A percentile compares a stretch with the other conserved stretches of the same genome.
Conservation (phyloP, 2,329 filamentous ascomycete genomes). For the Thelonectria olida region DNA sequence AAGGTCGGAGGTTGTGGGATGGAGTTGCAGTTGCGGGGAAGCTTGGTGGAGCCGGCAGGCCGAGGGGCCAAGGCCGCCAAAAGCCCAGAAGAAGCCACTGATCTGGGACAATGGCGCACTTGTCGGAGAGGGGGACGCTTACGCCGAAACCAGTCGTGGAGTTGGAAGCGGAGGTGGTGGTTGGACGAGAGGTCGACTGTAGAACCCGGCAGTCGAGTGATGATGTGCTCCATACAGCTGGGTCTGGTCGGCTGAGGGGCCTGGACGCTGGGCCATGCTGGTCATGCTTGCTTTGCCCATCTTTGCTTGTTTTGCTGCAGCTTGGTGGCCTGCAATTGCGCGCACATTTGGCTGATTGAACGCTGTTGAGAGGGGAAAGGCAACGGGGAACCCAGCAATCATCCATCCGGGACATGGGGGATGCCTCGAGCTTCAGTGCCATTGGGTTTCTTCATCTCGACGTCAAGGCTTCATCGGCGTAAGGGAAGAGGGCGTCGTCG, state of each 20-base stretch:
- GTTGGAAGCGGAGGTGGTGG: constrained; percentile 13
- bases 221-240: constrained; percentile 19
- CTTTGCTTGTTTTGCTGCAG: constrained; percentile 8
- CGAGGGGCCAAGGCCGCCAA: constrained; percentile 20
- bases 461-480: not conserved
- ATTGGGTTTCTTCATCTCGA: not conserved
- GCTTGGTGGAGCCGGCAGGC: constrained; percentile 32
- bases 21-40: constrained; percentile 39
- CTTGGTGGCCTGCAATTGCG: constrained; percentile 7
- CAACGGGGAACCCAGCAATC: not conserved
- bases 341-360: constrained; percentile 11
- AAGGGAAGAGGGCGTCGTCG: not conserved
- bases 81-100: constrained; percentile 35
- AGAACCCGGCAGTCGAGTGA: constrained; percentile 15
- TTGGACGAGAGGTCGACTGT: constrained; percentile 18
- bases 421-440: not conserved
- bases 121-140: not conserved
- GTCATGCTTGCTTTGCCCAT: constrained; percentile 22
- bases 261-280: too few relatives aligned
- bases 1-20: constrained; percentile 4
- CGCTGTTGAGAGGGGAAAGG: not conserved
- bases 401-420: not conserved
- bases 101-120: constrained; percentile 25
- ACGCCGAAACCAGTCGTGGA: constrained; percentile 29
- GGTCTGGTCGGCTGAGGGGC: too few relatives aligned